These are phyloP conservation scores for Cyclaneusma minus DNA, from an alignment of 2,329 filamentous ascomycete species.

Conservation along the genomic window DNA sequence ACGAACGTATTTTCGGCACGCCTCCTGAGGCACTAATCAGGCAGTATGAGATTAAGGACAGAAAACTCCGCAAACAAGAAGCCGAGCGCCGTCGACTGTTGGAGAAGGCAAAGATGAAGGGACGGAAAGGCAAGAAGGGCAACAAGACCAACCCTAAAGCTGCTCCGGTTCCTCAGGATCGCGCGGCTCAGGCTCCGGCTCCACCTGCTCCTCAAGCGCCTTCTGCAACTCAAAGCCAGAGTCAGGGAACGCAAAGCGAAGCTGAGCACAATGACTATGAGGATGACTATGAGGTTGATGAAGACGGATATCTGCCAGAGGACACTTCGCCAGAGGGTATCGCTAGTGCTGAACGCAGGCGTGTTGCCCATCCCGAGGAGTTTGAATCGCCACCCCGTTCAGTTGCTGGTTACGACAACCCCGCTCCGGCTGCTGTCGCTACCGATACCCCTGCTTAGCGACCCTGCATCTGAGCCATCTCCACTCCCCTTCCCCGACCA, in stretches of 20 bases:
- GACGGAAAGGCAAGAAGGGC: slow-evolving; percentile 74
- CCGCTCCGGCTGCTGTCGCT: no score
- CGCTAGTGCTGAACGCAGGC: no score
- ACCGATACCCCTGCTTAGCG: no score
- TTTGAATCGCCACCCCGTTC: no score
- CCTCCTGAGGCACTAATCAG: slow-evolving; percentile 74
- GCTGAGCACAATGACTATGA: slow-evolving; percentile 30
- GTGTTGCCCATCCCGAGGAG: no score
- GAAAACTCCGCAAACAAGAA: slow-evolving; percentile 65
- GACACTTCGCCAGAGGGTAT: slow-evolving; percentile 11
- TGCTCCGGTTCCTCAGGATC: slow-evolving; percentile 18
- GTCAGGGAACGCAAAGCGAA: slow-evolving; percentile 28
- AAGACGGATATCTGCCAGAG: slow-evolving; percentile 15
- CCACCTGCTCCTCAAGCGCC: slow-evolving; percentile 7
- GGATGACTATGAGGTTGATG: slow-evolving; percentile 34
- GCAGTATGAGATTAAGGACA: slow-evolving; percentile 89
- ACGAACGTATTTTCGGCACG: slow-evolving; percentile 85
- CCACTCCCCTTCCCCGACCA: no score
- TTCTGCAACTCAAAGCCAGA: slow-evolving; percentile 19
- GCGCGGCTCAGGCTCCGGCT: slow-evolving; percentile 21
- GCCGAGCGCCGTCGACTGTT: slow-evolving; percentile 74
- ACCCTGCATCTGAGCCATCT: no score
- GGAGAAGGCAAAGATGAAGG: slow-evolving; percentile 91
- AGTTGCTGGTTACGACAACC: no score
- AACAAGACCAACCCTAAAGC: slow-evolving; percentile 37